phyloP scores from a whole-genome alignment of 108 stramenopile species.

The Cyclotella baltica region DNA sequence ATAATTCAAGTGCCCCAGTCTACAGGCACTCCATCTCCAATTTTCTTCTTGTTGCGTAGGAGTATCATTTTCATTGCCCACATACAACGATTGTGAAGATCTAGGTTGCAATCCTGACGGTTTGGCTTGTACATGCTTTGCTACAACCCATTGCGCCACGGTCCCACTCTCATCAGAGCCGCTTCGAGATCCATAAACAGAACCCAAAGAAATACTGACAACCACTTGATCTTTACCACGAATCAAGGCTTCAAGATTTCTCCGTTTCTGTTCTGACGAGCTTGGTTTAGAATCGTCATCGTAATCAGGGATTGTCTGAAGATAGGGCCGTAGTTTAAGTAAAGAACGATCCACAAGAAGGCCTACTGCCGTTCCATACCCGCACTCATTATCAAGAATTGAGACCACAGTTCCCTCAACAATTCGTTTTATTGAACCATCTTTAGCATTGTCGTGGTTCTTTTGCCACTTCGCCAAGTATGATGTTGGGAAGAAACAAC shows the following conservation, averaged over 20 bases:
- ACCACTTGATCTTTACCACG: constrained; percentile 61
- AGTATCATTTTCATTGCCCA: constrained; percentile 75
- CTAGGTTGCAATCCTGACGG: constrained; percentile 36
- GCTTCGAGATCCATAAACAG: constrained; percentile 35
- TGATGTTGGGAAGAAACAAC: constrained; percentile 63
- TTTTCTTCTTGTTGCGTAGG: constrained; percentile 66
- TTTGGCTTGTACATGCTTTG: constrained; percentile 60
- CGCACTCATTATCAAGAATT: constrained; percentile 46
- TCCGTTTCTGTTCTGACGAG: constrained; percentile 42
- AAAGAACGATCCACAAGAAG: constrained; percentile 58
- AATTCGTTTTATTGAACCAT: constrained; percentile 29
- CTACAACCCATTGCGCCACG: constrained; percentile 66
- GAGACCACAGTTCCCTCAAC: constrained; percentile 73
- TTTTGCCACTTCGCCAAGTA: constrained; percentile 23
- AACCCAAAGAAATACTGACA: constrained; percentile 47
- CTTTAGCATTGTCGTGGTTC: constrained; percentile 14
- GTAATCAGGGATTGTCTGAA: constrained; percentile 45
- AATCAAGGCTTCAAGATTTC: constrained; percentile 58
- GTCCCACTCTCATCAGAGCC: constrained; percentile 20
- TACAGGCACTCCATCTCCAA: constrained; percentile 66
- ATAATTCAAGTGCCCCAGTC: background rate
- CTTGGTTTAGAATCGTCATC: constrained; percentile 26
- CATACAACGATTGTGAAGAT: constrained; percentile 33
- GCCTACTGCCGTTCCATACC: constrained; percentile 41
- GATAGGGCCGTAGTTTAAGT: constrained; percentile 47